phyloP scores from a whole-genome alignment of 139 green algal genomes.

The Prasinococcaceae sp. region DNA sequence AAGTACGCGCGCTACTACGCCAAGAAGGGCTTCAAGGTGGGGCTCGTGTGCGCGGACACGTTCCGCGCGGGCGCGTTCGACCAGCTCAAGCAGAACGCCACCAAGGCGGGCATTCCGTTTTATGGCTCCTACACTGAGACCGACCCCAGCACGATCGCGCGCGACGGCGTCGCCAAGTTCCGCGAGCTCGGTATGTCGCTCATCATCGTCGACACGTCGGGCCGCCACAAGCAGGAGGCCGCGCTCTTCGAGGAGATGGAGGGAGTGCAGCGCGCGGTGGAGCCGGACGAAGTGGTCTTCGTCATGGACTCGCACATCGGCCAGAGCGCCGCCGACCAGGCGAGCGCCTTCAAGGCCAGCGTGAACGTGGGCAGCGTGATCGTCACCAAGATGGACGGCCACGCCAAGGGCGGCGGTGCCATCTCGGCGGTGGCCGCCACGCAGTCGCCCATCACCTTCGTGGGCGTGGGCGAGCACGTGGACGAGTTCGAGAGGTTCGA shows the following conservation, averaged over 20 bases:
- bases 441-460: conserved; percentile 86
- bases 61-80: conserved; percentile 92
- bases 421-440: conserved; percentile 84
- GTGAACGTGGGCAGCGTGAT: conserved; percentile 89
- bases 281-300: conserved; percentile 85
- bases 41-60: conserved; percentile 94
- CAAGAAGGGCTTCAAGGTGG: conserved; percentile 91
- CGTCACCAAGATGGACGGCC: conserved; percentile 97
- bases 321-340: conserved; percentile 91
- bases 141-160: conserved; percentile 82
- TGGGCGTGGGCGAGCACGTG: conserved; percentile 93
- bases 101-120: conserved; percentile 61
- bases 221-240: conserved; percentile 90
- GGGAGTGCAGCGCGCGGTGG: conserved; percentile 38
- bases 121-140: conserved; percentile 78
- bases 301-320: conserved; percentile 97
- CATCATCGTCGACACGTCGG: conserved; percentile 96
- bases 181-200: conserved; percentile 65
- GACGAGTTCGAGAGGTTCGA: conserved; percentile 97
- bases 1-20: conserved; percentile 95
- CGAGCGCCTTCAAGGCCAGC: conserved; percentile 84
- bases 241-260: conserved; percentile 99
- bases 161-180: conserved; percentile 80
- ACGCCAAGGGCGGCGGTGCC: conserved; percentile 93
- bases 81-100: conserved; percentile 98